Conservation (phyloP, 495 filamentous ascomycete species). For the Neurospora terricola region DNA sequence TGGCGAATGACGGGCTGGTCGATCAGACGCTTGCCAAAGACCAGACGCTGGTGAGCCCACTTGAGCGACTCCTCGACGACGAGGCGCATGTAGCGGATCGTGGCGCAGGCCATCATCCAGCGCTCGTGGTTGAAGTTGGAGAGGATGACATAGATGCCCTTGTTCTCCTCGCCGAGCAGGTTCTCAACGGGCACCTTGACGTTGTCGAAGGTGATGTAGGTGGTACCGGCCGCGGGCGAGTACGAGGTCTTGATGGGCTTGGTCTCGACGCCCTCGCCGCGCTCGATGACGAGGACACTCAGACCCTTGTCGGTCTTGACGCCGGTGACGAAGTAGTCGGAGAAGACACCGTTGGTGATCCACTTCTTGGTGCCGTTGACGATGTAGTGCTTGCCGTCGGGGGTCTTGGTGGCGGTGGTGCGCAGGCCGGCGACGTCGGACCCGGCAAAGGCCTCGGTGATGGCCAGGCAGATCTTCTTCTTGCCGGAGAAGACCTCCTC, state of each 20-base stretch:
- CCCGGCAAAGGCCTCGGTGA: conserved; percentile 84
- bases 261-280: conserved; percentile 61
- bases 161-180: conserved; percentile 74
- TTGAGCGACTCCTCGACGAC: conserved; percentile 81
- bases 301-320: conserved; percentile 78
- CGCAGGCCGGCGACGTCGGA: conserved; percentile 77
- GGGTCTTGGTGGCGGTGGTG: conserved; percentile 71
- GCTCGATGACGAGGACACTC: conserved; percentile 64
- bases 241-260: conserved; percentile 81
- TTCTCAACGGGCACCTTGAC: conserved; percentile 76
- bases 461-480: conserved; percentile 82
- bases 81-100: conserved; percentile 53
- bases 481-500: conserved; percentile 66
- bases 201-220: conserved; percentile 77
- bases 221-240: conserved; percentile 67
- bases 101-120: conserved; percentile 57
- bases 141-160: conserved; percentile 83
- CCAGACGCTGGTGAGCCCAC: conserved; percentile 82
- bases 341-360: conserved; percentile 84
- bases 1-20: conserved; percentile 80
- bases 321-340: conserved; percentile 75
- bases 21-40: conserved; percentile 72
- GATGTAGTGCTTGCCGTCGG: conserved; percentile 76
- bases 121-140: conserved; percentile 80
- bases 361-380: conserved; percentile 89